Percentiles rank a stretch among this genome's conserved stretches.
Evolutionary conservation across 331 rosid genomes (phyloP).

Genomic region (Cucumis variabilis): DNA sequence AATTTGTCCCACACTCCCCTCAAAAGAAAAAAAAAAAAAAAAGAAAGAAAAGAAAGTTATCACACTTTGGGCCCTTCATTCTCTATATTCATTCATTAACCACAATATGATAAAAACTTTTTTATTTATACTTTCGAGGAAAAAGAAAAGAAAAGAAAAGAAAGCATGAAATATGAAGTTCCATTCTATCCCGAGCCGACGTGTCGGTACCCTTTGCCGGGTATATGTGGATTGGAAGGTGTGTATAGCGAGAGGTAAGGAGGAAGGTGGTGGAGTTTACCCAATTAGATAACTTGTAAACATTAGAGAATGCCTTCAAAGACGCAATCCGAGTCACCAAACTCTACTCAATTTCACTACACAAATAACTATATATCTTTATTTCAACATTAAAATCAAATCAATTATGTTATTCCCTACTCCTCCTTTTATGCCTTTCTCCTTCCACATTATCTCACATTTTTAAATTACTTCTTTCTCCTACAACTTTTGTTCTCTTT

Average conservation of each 20-base stretch:
- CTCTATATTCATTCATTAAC: too few species aligned
- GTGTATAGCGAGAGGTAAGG: background rate
- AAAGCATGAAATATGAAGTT: background rate
- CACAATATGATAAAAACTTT: background rate
- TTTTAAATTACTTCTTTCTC: too few species aligned
- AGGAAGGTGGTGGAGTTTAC: conserved; percentile 19
- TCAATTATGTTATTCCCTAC: background rate
- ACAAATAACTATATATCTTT: conserved; percentile 30
- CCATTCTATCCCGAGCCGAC: background rate
- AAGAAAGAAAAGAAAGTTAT: background rate
- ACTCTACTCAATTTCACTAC: conserved; percentile 50
- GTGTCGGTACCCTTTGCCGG: background rate
- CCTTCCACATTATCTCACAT: too few species aligned
- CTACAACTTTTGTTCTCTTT: too few species aligned
- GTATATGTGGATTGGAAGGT: background rate
- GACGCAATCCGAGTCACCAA: conserved; percentile 37
- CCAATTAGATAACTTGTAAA: too few species aligned
- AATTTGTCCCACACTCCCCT: too few species aligned
- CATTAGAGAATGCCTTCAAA: background rate
- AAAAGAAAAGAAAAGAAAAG: background rate
- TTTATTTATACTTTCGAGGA: background rate
- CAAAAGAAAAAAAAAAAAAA: background rate
- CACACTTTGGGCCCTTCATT: background rate
- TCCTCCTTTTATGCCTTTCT: background rate
- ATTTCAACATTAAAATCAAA: background rate